These are phyloP conservation scores for Fusarium clavum DNA, from an alignment of 2,329 filamentous ascomycete species.

Conservation along the genomic window DNA sequence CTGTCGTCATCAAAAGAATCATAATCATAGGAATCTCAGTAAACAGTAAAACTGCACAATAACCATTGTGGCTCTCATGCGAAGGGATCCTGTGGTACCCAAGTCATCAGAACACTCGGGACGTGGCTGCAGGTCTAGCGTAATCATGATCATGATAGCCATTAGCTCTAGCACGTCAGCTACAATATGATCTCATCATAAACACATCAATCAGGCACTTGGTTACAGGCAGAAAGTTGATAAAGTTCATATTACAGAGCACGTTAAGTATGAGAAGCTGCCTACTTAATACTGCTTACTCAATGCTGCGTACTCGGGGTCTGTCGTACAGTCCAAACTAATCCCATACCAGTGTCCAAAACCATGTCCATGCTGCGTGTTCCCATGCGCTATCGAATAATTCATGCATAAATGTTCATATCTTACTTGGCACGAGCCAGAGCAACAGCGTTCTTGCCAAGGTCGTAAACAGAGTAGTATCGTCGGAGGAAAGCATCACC, in stretches of 20 bases:
- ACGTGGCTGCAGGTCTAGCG: conserved; percentile 35
- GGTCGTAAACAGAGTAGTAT: conserved; percentile 97
- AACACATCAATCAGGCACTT: conserved; percentile 2
- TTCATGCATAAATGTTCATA: conserved; percentile 27
- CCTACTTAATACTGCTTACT: conserved; percentile 14
- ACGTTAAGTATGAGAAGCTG: conserved; percentile 25
- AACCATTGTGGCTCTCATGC: neutral
- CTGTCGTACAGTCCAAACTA: conserved; percentile 34
- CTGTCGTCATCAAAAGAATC: neutral
- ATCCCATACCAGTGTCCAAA: conserved; percentile 36
- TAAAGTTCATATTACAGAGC: conserved; percentile 43
- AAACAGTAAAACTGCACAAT: neutral
- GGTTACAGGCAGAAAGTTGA: conserved; percentile 14
- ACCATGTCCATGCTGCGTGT: conserved; percentile 33
- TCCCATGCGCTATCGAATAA: conserved; percentile 37
- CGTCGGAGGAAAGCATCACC: conserved; percentile 87
- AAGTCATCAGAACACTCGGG: conserved; percentile 1
- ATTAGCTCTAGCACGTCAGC: neutral
- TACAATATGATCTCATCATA: conserved; percentile 10
- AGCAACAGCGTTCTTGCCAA: conserved; percentile 88
- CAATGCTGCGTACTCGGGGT: conserved; percentile 11
- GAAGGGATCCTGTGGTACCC: neutral
- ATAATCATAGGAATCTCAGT: neutral
- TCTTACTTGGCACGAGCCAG: conserved; percentile 82
- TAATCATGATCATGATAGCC: conserved; percentile 22